Percentiles rank a stretch among this genome's conserved stretches.
phyloP scores from a whole-genome alignment of 805 yeast genomes.

The Candida palmyrensis region DNA sequence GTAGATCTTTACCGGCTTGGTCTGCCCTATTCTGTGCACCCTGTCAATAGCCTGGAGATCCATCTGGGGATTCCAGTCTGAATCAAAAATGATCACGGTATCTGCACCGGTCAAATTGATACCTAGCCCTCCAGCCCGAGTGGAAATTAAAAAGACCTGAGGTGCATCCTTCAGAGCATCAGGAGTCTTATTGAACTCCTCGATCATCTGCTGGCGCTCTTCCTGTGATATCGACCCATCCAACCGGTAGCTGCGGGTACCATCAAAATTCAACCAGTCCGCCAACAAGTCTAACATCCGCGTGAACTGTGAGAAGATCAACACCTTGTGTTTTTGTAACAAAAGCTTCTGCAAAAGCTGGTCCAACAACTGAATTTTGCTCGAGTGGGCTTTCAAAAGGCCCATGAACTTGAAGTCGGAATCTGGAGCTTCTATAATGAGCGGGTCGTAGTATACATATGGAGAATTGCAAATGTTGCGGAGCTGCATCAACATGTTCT shows the following conservation, averaged over 20 bases:
- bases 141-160: conserved; percentile 70
- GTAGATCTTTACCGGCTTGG: conserved; percentile 74
- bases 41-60: conserved; percentile 96
- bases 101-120: conserved; percentile 84
- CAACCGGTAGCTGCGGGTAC: conserved; percentile 49
- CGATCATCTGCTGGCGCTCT: conserved; percentile 61
- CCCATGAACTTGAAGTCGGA: conserved; percentile 15
- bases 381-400: conserved; percentile 47
- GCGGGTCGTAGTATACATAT: conserved; percentile 77
- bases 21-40: conserved; percentile 90
- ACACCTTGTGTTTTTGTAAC: conserved; percentile 54
- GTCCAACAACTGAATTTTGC: conserved; percentile 67
- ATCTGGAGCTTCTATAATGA: conserved; percentile 29
- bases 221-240: conserved; percentile 72
- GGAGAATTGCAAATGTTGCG: conserved; percentile 86
- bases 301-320: conserved; percentile 86
- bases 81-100: conserved; percentile 83
- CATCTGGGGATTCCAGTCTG: conserved; percentile 97
- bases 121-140: conserved; percentile 95
- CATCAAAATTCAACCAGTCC: conserved; percentile 60
- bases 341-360: conserved; percentile 54
- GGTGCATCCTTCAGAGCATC: conserved; percentile 14
- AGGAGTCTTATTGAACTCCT: conserved; percentile 42
- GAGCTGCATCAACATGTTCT: conserved; percentile 76
- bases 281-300: conserved; percentile 73